Conservation (phyloP, 306 rosid species). For the Gleditsia sinensis region DNA sequence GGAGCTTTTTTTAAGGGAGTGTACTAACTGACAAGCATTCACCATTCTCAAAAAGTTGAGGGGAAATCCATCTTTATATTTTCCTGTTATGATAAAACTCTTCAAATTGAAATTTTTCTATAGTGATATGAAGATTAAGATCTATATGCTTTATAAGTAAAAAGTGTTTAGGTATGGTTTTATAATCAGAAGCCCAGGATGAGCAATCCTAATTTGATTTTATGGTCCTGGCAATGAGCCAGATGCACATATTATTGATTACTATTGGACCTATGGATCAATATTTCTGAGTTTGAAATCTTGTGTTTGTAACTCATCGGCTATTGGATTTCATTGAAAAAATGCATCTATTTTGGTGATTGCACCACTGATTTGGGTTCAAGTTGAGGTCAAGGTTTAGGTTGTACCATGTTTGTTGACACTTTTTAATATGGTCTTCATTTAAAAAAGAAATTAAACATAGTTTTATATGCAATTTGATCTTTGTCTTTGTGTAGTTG, state of each 20-base stretch:
- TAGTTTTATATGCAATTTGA: neutral
- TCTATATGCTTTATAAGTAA: neutral
- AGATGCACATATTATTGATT: slow-evolving; percentile 1
- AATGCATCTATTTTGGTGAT: slow-evolving; percentile 25
- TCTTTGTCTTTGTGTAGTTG: neutral
- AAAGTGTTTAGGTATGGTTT: neutral
- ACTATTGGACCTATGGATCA: slow-evolving; percentile 13
- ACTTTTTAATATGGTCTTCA: neutral
- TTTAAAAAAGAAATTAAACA: neutral
- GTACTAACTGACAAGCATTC: neutral
- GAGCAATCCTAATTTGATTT: neutral
- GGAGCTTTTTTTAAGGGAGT: neutral
- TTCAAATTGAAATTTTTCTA: neutral
- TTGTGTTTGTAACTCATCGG: neutral
- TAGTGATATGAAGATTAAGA: neutral
- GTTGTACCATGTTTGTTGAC: neutral
- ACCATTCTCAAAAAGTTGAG: neutral
- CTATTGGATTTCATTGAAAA: neutral
- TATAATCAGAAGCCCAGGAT: slow-evolving; percentile 5
- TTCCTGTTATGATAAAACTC: neutral
- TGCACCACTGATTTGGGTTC: slow-evolving; percentile 9
- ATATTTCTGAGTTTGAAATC: slow-evolving; percentile 7
- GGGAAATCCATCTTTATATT: neutral
- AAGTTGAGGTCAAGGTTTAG: slow-evolving; percentile 20
- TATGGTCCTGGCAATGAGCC: slow-evolving; percentile 8